Conservation (phyloP, 169 alveolate species). For the Eimeria tenella region DNA sequence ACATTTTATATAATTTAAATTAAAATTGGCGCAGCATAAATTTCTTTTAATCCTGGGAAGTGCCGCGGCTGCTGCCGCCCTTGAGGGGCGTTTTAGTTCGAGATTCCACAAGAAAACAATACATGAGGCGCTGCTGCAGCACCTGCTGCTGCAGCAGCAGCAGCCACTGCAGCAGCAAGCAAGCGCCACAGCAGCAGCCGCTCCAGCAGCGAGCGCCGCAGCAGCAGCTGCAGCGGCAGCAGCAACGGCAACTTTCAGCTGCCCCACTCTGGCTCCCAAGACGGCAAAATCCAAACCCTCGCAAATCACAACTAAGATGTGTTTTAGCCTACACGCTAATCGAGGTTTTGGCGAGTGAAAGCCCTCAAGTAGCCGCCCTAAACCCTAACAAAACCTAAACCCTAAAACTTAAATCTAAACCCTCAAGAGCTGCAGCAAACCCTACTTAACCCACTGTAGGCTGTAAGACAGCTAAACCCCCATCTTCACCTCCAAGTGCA, state of each 20-base stretch:
- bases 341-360: background rate
- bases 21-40: too few relatives aligned
- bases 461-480: background rate
- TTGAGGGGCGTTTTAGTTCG: too few relatives aligned
- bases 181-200: too few relatives aligned
- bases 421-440: background rate
- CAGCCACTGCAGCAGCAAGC: too few relatives aligned
- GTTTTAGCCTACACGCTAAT: background rate
- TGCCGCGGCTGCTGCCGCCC: too few relatives aligned
- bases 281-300: background rate
- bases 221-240: background rate
- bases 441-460: too few relatives aligned
- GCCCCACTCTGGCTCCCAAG: too few relatives aligned
- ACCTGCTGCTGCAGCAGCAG: too few relatives aligned
- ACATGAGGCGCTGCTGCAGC: too few relatives aligned
- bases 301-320: background rate
- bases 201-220: background rate
- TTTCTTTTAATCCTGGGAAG: too few relatives aligned
- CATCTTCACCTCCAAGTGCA: background rate
- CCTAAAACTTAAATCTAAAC: background rate
- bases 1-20: too few relatives aligned
- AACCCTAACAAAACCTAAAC: background rate
- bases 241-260: background rate
- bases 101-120: too few relatives aligned
- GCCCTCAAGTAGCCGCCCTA: background rate